phyloP scores from a whole-genome alignment of 2,329 filamentous ascomycete genomes.

The Ambrosiella xylebori region DNA sequence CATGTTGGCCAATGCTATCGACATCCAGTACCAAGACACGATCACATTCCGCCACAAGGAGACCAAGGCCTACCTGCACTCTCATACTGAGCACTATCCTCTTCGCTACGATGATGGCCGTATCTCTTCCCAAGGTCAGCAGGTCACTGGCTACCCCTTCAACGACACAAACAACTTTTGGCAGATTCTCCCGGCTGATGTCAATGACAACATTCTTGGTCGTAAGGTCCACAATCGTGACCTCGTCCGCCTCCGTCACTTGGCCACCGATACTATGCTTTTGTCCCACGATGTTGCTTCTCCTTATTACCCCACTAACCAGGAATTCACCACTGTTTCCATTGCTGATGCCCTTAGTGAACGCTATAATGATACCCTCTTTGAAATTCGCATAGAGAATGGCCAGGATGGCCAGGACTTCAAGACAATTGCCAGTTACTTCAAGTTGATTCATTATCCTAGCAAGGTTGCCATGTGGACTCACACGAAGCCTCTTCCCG shows the following conservation, averaged over 20 bases:
- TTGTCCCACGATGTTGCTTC: constrained; percentile 95
- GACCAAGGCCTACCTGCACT: constrained; percentile 90
- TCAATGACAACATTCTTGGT: constrained; percentile 28
- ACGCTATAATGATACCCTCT: constrained; percentile 76
- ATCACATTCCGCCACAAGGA: constrained; percentile 91
- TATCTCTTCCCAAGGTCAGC: constrained; percentile 92
- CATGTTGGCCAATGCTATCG: constrained; percentile 73
- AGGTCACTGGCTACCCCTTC: constrained; percentile 94
- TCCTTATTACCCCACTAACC: constrained; percentile 90
- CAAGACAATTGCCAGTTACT: constrained; percentile 78
- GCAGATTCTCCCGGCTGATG: constrained; percentile 64
- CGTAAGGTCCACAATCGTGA: constrained; percentile 67
- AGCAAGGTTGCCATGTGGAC: constrained; percentile 99
- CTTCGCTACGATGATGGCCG: constrained; percentile 93
- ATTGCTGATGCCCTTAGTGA: constrained; percentile 53
- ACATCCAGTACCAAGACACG: constrained; percentile 76
- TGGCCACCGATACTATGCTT: constrained; percentile 71
- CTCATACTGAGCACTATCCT: constrained; percentile 75
- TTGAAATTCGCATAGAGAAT: constrained; percentile 79
- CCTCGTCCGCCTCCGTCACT: constrained; percentile 67
- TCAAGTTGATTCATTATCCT: constrained; percentile 87
- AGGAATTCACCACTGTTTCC: constrained; percentile 82
- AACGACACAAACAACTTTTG: constrained; percentile 99
- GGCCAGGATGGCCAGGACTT: constrained; percentile 70
- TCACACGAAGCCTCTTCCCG: constrained; percentile 81